Conservation (phyloP, 768 basidiomycete species). For the Crassisporium funariophilum region DNA sequence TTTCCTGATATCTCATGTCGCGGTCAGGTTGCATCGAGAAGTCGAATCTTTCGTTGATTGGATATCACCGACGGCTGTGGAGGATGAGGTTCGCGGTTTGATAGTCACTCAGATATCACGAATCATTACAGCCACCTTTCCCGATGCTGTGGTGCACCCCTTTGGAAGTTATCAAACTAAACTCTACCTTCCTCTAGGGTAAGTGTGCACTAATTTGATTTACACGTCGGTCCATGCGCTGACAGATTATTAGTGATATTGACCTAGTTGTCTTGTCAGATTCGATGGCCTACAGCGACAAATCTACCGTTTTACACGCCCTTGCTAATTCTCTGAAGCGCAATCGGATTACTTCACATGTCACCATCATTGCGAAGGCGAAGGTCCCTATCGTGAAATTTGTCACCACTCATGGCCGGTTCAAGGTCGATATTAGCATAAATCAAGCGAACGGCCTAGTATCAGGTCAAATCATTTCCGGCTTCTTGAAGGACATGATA, state of each 20-base stretch:
- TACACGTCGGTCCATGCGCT: slow-evolving; percentile 13
- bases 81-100: slow-evolving; percentile 82
- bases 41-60: slow-evolving; percentile 83
- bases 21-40: slow-evolving; percentile 77
- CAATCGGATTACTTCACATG: slow-evolving; percentile 68
- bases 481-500: slow-evolving; percentile 70
- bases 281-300: slow-evolving; percentile 71
- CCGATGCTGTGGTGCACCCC: slow-evolving; percentile 78
- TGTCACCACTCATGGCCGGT: slow-evolving; percentile 73
- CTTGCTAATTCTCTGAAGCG: slow-evolving; percentile 80
- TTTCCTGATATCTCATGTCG: slow-evolving; percentile 11
- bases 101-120: slow-evolving; percentile 70
- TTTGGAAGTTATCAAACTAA: slow-evolving; percentile 96
- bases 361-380: slow-evolving; percentile 90
- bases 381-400: slow-evolving; percentile 98
- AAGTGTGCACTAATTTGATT: slow-evolving; percentile 27
- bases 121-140: slow-evolving; percentile 65
- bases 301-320: slow-evolving; percentile 68
- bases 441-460: slow-evolving; percentile 87
- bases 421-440: slow-evolving; percentile 92
- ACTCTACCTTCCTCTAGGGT: slow-evolving; percentile 93
- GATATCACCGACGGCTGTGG: slow-evolving; percentile 83
- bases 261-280: slow-evolving; percentile 89
- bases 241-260: slow-evolving; percentile 69
- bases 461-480: slow-evolving; percentile 78